phyloP scores from a whole-genome alignment of 257 asterid species.

The Solanum gracilifrons region DNA sequence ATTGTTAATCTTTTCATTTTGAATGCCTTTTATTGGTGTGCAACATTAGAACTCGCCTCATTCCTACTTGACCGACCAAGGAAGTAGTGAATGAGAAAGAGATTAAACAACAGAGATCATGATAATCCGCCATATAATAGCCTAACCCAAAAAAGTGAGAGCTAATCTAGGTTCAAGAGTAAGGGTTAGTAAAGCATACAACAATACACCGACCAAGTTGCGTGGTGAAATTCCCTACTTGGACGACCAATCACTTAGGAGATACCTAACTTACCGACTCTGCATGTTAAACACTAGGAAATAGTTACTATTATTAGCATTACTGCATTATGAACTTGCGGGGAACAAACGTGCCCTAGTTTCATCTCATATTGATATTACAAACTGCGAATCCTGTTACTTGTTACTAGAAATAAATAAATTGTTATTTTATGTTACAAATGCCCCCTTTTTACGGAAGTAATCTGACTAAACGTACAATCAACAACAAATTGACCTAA shows the following conservation, averaged over 20 bases:
- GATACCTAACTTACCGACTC: background rate
- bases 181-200: background rate
- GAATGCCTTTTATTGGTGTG: background rate
- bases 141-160: background rate
- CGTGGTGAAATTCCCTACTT: background rate
- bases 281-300: background rate
- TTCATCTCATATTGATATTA: background rate
- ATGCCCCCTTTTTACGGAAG: background rate
- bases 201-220: background rate
- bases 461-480: background rate
- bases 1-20: background rate
- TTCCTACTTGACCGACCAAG: background rate
- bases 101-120: background rate
- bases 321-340: background rate
- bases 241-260: background rate
- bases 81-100: background rate
- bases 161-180: background rate
- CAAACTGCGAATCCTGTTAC: background rate
- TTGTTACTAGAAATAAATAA: background rate
- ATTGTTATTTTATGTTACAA: background rate
- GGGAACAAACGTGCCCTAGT: background rate
- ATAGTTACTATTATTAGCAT: background rate
- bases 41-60: background rate
- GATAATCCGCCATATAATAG: background rate
- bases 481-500: too few relatives aligned